phyloP scores from a whole-genome alignment of 31 red algal genomes.

The Asparagopsis taxiformis region DNA sequence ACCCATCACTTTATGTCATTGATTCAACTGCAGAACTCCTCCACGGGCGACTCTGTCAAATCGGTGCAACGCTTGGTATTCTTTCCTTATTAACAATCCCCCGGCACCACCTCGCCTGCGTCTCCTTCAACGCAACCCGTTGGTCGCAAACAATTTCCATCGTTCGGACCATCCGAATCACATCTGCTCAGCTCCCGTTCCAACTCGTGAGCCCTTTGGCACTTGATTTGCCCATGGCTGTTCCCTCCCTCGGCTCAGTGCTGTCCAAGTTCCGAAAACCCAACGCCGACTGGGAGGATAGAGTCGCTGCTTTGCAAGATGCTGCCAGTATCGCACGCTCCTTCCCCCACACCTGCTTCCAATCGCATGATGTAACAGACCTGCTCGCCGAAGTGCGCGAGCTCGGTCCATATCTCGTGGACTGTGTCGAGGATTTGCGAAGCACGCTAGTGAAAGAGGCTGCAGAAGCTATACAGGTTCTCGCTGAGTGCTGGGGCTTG shows the following conservation, averaged over 20 bases:
- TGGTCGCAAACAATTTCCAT: no score
- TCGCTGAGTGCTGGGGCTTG: constrained; percentile 23
- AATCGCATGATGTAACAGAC: background rate
- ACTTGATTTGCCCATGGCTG: no score
- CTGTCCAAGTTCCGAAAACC: background rate
- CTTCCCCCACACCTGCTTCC: background rate
- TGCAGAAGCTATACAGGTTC: constrained; percentile 14
- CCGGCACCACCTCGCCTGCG: no score
- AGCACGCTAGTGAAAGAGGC: constrained; percentile 63
- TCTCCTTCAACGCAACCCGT: no score
- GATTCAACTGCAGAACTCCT: no score
- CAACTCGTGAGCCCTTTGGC: no score
- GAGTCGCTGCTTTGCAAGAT: background rate
- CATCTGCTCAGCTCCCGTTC: no score
- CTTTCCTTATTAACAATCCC: no score
- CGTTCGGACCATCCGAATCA: no score
- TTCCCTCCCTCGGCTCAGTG: background rate
- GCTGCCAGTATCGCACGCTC: background rate
- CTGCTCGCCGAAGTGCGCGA: constrained; percentile 12
- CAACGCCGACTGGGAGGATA: background rate
- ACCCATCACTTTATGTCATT: no score
- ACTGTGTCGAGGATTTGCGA: constrained; percentile 22
- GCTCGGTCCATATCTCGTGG: background rate
- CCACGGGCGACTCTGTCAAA: no score
- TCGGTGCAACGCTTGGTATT: no score